Evolutionary conservation across 352 stramenopile species (phyloP).

Genomic region (Phytophthora colocasiae): DNA sequence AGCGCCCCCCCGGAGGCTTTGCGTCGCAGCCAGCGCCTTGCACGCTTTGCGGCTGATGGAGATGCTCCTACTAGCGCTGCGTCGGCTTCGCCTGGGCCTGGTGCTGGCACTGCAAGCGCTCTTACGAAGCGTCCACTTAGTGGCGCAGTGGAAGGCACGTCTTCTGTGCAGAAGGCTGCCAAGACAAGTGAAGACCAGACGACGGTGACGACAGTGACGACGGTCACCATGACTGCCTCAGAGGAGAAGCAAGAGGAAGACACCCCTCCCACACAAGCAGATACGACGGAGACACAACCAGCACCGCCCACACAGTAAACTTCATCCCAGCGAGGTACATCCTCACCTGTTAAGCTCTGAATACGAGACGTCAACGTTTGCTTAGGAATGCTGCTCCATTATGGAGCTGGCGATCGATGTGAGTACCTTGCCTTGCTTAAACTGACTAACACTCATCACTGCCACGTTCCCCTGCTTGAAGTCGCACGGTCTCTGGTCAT

Average conservation of each 20-base stretch:
- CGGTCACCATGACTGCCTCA: conserved; percentile 20
- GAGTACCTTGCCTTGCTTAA: background rate
- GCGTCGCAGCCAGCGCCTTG: conserved; percentile 58
- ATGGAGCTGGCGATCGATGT: conserved; percentile 3
- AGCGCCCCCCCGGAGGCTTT: conserved; percentile 39
- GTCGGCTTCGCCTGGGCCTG: background rate
- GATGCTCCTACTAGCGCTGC: conserved; percentile 20
- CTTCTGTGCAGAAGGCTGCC: conserved; percentile 46
- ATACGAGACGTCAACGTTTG: conserved; percentile 22
- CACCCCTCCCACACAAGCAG: conserved; percentile 25
- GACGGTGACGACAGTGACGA: conserved; percentile 33
- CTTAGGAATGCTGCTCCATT: conserved; percentile 11
- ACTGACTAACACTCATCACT: conserved; percentile 15
- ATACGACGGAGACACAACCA: conserved; percentile 27
- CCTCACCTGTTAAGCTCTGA: conserved; percentile 31
- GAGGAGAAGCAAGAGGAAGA: conserved; percentile 48
- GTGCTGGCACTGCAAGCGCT: conserved; percentile 19
- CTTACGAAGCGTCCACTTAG: conserved; percentile 48
- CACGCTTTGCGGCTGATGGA: conserved; percentile 45
- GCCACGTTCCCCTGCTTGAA: conserved; percentile 19
- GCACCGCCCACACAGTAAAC: conserved; percentile 33
- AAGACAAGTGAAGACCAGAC: conserved; percentile 51
- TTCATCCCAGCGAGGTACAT: conserved; percentile 7
- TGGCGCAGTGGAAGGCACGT: conserved; percentile 29
- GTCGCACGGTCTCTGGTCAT: background rate